Conservation (phyloP, 768 basidiomycete species). For the Leccinum subgranulosum region DNA sequence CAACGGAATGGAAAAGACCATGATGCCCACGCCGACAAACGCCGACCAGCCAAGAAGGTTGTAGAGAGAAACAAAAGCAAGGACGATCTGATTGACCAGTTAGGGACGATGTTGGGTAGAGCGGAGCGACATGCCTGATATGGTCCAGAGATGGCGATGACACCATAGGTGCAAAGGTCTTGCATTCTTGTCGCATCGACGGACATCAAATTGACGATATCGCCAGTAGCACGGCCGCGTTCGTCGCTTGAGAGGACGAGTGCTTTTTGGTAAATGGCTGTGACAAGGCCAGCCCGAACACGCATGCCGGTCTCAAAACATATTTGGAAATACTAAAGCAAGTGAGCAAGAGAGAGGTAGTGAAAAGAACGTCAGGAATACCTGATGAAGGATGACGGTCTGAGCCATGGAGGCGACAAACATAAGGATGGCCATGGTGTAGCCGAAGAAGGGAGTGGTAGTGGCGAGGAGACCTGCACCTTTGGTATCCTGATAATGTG, state of each 20-base stretch:
- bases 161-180: constrained; percentile 77
- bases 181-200: constrained; percentile 80
- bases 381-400: constrained; percentile 79
- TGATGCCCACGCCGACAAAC: constrained; percentile 85
- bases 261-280: constrained; percentile 82
- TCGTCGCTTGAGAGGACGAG: constrained; percentile 86
- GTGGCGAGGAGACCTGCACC: constrained; percentile 20
- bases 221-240: constrained; percentile 76
- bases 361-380: constrained; percentile 18
- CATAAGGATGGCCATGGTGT: constrained; percentile 74
- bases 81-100: constrained; percentile 51
- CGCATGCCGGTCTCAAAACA: constrained; percentile 89
- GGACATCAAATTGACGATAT: constrained; percentile 93
- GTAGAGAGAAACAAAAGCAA: constrained; percentile 90
- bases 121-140: constrained; percentile 56
- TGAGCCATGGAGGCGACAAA: constrained; percentile 77
- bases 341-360: background rate
- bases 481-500: constrained; percentile 60
- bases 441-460: constrained; percentile 58
- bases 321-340: constrained; percentile 74
- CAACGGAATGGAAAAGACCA: constrained; percentile 78
- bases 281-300: constrained; percentile 85
- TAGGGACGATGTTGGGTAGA: background rate
- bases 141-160: constrained; percentile 84
- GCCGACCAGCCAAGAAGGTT: constrained; percentile 89